These are phyloP conservation scores for Brasilioporus rufonigricans DNA, from an alignment of 768 basidiomycete species.

Conservation along the genomic window DNA sequence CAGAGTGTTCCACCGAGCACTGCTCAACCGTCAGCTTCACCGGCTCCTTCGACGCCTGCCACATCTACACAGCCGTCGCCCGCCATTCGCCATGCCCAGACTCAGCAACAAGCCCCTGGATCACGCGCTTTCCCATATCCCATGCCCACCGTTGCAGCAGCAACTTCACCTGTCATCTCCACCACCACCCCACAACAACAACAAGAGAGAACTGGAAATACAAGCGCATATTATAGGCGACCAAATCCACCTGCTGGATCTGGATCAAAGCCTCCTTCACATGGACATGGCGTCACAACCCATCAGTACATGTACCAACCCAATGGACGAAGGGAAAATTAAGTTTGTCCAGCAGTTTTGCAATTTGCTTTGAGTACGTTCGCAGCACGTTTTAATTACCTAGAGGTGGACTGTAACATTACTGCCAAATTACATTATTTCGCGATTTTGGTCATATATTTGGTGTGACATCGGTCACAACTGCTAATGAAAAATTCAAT, in stretches of 20 bases:
- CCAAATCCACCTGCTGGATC: slow-evolving; percentile 29
- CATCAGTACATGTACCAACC: slow-evolving; percentile 49
- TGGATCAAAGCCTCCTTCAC: slow-evolving; percentile 25
- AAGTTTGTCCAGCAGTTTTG: not conserved
- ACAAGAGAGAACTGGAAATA: slow-evolving; percentile 23
- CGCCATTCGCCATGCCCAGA: slow-evolving; percentile 30
- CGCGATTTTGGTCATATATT: not conserved
- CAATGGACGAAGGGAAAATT: slow-evolving; percentile 37
- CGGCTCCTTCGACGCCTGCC: slow-evolving; percentile 34
- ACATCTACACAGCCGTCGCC: slow-evolving; percentile 37
- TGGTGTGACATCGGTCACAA: slow-evolving; percentile 24
- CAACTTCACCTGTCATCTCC: slow-evolving; percentile 55
- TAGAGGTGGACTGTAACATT: slow-evolving; percentile 2
- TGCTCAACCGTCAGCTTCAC: slow-evolving; percentile 31
- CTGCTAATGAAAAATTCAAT: not conserved
- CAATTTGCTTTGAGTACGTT: slow-evolving; percentile 5
- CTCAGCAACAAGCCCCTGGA: slow-evolving; percentile 27
- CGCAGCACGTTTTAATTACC: not conserved
- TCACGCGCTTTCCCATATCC: slow-evolving; percentile 54
- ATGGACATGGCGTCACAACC: slow-evolving; percentile 23
- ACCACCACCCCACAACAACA: slow-evolving; percentile 39
- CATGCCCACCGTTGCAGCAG: slow-evolving; percentile 69
- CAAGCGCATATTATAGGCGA: slow-evolving; percentile 57
- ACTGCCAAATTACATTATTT: slow-evolving; percentile 16
- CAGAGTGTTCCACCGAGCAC: slow-evolving; percentile 25